These are phyloP conservation scores for Rutstroemia sp. DNA, from an alignment of 2,329 filamentous ascomycete genomes.

Conservation along the genomic window DNA sequence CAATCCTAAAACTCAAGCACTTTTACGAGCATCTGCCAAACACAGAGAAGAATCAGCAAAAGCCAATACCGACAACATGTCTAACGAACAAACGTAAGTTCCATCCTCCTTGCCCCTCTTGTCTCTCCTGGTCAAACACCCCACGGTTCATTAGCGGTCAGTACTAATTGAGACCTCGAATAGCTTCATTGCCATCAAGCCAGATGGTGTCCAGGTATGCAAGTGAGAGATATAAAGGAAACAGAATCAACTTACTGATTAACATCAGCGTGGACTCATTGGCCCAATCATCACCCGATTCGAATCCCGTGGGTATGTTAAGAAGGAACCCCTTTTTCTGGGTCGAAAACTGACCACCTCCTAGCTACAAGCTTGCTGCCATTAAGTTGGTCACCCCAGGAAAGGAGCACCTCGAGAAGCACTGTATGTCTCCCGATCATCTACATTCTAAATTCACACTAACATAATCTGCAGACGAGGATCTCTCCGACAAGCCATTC, in stretches of 20 bases:
- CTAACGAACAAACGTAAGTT: conserved; percentile 72
- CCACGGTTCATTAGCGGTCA: conserved; percentile 20
- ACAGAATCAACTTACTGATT: conserved; percentile 12
- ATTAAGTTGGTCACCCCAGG: conserved; percentile 88
- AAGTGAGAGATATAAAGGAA: background rate
- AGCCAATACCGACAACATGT: conserved; percentile 42
- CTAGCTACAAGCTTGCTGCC: conserved; percentile 93
- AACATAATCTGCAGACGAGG: conserved; percentile 50
- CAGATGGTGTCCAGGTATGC: conserved; percentile 94
- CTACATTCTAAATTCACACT: background rate
- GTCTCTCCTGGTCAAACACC: background rate
- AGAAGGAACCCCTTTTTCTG: background rate
- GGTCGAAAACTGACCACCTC: conserved; percentile 2
- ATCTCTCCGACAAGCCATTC: conserved; percentile 92
- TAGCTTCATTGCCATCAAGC: conserved; percentile 99
- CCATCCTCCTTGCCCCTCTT: background rate
- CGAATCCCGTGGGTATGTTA: conserved; percentile 80
- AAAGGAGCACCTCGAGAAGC: conserved; percentile 95
- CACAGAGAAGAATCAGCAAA: conserved; percentile 28
- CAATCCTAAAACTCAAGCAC: conserved; percentile 39
- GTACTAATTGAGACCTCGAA: conserved; percentile 23
- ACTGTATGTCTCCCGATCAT: conserved; percentile 55
- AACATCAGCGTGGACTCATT: conserved; percentile 79
- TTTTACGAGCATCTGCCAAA: conserved; percentile 31
- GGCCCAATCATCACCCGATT: conserved; percentile 97